Evolutionary conservation across 805 yeast genomes (phyloP), one percentile per base, ranked within the genome.

Genomic region (Saccharomycopsis sp.): DNA sequence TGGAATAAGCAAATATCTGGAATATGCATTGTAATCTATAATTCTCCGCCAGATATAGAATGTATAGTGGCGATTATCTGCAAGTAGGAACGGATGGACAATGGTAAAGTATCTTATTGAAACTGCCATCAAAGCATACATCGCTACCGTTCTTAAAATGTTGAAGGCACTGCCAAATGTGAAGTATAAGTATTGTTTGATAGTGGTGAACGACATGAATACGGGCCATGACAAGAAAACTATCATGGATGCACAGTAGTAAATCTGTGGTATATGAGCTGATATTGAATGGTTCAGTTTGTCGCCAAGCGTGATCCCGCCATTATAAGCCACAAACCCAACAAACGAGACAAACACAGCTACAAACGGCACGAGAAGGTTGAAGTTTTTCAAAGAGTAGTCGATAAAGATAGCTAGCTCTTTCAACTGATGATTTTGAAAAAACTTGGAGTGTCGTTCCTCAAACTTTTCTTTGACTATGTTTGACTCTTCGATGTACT

Each of bases 41-140:
- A 94, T 65, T 58, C 79, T 80, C 57, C 83, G 81, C 81, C 88
- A 89, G 41, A 94, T 71, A 70, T 94, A 94, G 69, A 94, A 94
- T 0, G 96, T 84, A 68, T 84, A 90, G 70, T 94, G 99, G 65
- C 99, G 81, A 72, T 94, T 94, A 70, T 94, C 99, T 0, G 98
- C 95, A 50, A 92, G 75, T 46, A 94, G 70, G 69, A 92, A 94
- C 5, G 97, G 97, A 69, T 94, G 99, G 1, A 83, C 84, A 1
- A 85, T 74, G 0, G 97, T 88, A 68, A 79, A 85, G 58, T 75
- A 75, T 41, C 82, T 74, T 20, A 89, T 90, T 1, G 81, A 66
- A 18, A 76, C 62, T 62, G 72, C 71, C 23, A 87, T 79, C 0
- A 68, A 62, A 2, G 69, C 48, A 29, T 71, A 61, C 1, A 53